Conservation (phyloP, 192 early-diverging fungal genomes). For the Obelidium mucronatum region DNA sequence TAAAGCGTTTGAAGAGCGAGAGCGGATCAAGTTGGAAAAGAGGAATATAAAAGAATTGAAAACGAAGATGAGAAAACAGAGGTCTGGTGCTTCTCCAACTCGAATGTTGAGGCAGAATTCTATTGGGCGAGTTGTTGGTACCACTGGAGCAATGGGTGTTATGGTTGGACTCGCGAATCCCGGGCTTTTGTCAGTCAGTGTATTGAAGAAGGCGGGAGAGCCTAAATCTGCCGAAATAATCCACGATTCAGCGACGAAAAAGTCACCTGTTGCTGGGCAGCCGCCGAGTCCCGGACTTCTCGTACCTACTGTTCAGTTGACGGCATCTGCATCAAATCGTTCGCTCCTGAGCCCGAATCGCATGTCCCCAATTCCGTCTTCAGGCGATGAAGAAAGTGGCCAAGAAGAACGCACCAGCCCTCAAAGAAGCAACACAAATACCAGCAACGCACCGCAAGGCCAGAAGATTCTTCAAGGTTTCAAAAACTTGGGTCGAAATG, state of each 20-base stretch:
- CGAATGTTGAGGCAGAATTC: background rate
- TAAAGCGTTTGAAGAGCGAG: background rate
- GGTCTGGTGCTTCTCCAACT: background rate
- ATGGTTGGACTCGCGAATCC: background rate
- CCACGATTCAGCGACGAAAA: background rate
- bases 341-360: background rate
- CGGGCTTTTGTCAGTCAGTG: background rate
- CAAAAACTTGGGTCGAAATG: conserved; percentile 24
- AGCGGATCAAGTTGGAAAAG: background rate
- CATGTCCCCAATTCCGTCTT: conserved; percentile 13
- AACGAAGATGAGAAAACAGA: background rate
- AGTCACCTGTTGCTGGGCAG: background rate
- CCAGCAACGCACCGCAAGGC: too few species aligned
- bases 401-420: background rate
- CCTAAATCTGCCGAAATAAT: background rate
- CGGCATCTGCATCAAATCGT: background rate
- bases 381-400: background rate
- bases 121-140: background rate
- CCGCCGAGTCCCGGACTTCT: background rate
- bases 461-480: conserved; percentile 14
- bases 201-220: background rate
- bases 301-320: background rate
- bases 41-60: background rate
- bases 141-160: background rate
- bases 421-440: background rate